Conservation (phyloP, 2,329 filamentous ascomycete genomes). For the Apiospora rasikravindrae region DNA sequence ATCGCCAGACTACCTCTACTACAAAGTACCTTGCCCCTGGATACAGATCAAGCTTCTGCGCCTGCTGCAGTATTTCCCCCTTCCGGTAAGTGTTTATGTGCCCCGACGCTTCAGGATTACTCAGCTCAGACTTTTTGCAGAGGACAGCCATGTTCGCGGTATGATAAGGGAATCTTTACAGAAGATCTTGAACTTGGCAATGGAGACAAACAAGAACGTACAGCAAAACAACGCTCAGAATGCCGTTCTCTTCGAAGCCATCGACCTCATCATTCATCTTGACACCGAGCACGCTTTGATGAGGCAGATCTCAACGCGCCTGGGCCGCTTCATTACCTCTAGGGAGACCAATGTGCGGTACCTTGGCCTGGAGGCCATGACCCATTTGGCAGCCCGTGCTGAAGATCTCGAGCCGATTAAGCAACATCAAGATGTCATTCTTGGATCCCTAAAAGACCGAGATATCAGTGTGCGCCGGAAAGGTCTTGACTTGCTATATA, state of each 20-base stretch:
- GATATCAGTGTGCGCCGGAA: constrained; percentile 98
- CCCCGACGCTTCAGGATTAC: not conserved
- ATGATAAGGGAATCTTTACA: constrained; percentile 92
- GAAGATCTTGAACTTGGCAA: constrained; percentile 86
- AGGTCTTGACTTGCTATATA: constrained; percentile 94
- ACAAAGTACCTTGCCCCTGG: constrained; percentile 99
- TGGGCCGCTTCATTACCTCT: constrained; percentile 96
- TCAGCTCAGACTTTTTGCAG: constrained; percentile 40
- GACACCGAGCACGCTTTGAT: constrained; percentile 94
- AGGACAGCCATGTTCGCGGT: constrained; percentile 89
- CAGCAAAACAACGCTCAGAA: constrained; percentile 99
- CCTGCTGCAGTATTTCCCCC: constrained; percentile 96
- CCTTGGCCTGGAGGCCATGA: constrained; percentile 95
- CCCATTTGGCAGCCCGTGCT: constrained; percentile 89
- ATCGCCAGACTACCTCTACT: constrained; percentile 92
- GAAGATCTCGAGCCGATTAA: constrained; percentile 98
- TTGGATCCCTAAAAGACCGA: constrained; percentile 90
- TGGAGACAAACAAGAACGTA: constrained; percentile 96
- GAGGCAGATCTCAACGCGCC: constrained; percentile 89
- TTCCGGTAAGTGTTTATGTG: constrained; percentile 65
- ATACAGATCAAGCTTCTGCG: constrained; percentile 93
- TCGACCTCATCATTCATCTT: constrained; percentile 96
- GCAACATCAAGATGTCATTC: constrained; percentile 94
- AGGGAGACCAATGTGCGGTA: constrained; percentile 97
- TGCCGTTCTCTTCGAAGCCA: constrained; percentile 95